Conservation (phyloP, 2,329 filamentous ascomycete genomes). For the Neofusicoccum sp. region DNA sequence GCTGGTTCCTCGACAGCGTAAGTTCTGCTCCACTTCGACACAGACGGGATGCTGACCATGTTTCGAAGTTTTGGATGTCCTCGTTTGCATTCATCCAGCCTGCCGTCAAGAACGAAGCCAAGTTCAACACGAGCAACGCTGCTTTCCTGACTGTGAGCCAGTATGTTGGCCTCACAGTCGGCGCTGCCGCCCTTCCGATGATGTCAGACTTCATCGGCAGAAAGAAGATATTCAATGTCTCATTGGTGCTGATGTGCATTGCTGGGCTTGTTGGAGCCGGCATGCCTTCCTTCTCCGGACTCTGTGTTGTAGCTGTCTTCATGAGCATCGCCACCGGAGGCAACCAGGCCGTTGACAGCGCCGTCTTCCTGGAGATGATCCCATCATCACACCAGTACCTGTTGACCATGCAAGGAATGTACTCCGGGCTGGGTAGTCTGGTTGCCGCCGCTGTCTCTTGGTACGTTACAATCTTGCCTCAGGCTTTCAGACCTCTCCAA, state of each 20-base stretch:
- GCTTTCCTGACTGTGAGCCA: constrained; percentile 13
- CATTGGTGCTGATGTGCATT: constrained; percentile 7
- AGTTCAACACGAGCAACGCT: constrained; percentile 6
- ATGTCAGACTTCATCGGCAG: constrained; percentile 14
- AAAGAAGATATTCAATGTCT: constrained; percentile 11
- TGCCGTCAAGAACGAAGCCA: constrained; percentile 12
- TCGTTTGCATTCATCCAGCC: constrained; percentile 13
- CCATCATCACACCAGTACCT: constrained; percentile 17
- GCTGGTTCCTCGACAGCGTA: constrained; percentile 22
- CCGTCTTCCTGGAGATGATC: constrained; percentile 16
- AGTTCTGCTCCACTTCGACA: background rate
- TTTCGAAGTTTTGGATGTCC: constrained; percentile 14
- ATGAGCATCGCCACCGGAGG: constrained; percentile 10
- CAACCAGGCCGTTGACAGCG: constrained; percentile 13
- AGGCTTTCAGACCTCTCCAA: background rate
- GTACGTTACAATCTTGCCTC: background rate
- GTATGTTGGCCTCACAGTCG: constrained; percentile 13
- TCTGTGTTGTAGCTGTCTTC: constrained; percentile 12
- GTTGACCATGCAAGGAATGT: constrained; percentile 12
- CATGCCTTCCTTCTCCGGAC: constrained; percentile 15
- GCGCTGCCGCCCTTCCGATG: constrained; percentile 6
- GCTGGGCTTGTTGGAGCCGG: constrained; percentile 13
- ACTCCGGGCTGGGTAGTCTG: constrained; percentile 11
- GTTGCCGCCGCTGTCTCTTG: background rate
- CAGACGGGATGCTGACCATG: background rate